These are phyloP conservation scores for Blumeria hordei DNA, from an alignment of 2,329 filamentous ascomycete genomes.

Conservation along the genomic window DNA sequence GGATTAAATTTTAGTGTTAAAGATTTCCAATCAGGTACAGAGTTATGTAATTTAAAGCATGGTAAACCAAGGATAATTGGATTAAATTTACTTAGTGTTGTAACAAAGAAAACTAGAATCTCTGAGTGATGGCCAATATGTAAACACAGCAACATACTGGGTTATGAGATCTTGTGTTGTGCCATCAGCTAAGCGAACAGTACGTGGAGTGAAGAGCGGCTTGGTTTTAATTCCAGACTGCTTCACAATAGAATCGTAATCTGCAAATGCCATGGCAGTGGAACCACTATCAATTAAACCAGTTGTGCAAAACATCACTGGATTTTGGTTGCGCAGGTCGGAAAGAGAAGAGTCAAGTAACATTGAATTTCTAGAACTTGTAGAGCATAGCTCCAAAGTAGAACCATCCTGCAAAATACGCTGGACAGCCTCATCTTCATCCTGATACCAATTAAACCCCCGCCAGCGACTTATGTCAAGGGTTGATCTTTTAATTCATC, in stretches of 20 bases:
- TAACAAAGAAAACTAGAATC: not conserved
- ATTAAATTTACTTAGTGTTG: not conserved
- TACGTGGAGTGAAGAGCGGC: not conserved
- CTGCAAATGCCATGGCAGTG: not conserved
- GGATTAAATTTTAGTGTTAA: not conserved
- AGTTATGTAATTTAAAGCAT: not conserved
- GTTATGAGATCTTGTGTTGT: not conserved
- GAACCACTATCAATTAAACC: not conserved
- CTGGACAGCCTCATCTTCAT: not conserved
- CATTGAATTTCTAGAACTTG: not conserved
- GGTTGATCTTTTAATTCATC: not conserved
- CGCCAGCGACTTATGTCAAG: not conserved
- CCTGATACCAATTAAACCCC: not conserved
- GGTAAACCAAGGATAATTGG: not conserved
- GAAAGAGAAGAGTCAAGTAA: not conserved
- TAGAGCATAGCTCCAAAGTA: not conserved
- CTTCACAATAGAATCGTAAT: not conserved
- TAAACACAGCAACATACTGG: not conserved
- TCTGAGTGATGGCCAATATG: not conserved
- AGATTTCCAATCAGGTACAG: not conserved
- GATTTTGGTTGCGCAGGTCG: not conserved
- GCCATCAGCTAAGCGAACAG: not conserved
- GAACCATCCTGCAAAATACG: not conserved
- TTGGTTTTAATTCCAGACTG: not conserved
- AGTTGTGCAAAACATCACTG: not conserved